Evolutionary conservation across 2,329 filamentous ascomycete species (phyloP), one percentile per base, ranked within the genome.

Genomic region (Xylaria sp.): DNA sequence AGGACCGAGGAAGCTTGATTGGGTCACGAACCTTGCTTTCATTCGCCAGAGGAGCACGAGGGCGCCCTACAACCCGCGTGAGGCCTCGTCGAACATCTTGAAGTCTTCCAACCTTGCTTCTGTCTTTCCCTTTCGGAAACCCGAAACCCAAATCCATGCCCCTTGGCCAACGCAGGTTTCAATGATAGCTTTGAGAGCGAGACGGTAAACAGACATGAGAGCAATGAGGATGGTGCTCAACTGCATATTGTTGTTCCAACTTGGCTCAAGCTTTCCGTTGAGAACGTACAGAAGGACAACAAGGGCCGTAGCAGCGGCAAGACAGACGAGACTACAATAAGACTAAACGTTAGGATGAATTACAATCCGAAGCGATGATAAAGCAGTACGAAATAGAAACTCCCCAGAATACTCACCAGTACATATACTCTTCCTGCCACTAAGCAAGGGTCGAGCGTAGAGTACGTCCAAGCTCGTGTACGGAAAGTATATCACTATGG

Each of bases 111-210:
- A 65, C 11, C 72, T 75, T 1, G 80, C 80, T n/a, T 75, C 74
- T 6, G 75, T 77, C 2, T 72, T 75, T 2, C 72, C 72, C 56
- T 77, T 77, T 13, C 78, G 77, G 20, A 76, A 75, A 31, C 79
- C 77, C 4, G 79, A 79, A 0, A 81, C 77, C 80, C 80, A 82
- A 6, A 81, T 79, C 80, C 80, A 82, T 7, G 80, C 80, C 13
- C 75, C 79, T 69, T 82, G 80, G 63, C 79, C 78, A 54, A 82
- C 67, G 53, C 77, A 79, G 0, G 76, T 75, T 65, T 81, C 79
- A 46, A 81, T 75, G 11, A 81, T 77, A 6, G 70, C 77, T 42
- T 76, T 77, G 58, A 82, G 76, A 17, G 79, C 77, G 2, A 81
- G 74, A 15, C 80, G 77, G 6, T 79, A 76, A n/a, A 78, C 68